Evolutionary conservation across 2,329 filamentous ascomycete species (phyloP), one percentile per base, ranked within the genome.

Genomic region (Penicillium sp.): DNA sequence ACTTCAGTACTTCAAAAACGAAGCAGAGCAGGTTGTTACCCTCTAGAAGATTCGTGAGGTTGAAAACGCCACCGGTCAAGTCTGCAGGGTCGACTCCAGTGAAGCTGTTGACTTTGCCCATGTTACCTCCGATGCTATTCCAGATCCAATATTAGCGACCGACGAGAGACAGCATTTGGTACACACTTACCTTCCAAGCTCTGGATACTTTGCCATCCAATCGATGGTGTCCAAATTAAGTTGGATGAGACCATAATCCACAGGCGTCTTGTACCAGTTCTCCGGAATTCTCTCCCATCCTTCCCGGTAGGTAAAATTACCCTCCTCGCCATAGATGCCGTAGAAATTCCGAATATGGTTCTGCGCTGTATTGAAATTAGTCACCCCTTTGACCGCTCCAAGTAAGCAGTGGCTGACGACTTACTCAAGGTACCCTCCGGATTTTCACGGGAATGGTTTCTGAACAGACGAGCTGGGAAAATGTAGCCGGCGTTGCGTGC

Each of bases 241-340:
- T 28, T 77, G 71, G 5, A 82, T 65, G 7, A 83, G 71, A n/a
- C 78, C 78, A 58, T 83, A 85, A 51, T 83, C 81, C 0, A 76
- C 67, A 0, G 73, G 69, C 5, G 67, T 73, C 42, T 78, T 76
- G 69, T 81, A 85, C 79, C 82, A 85, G 69, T 84, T 84, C 25
- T 79, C 74, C 0, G 83, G 83, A 43, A 85, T 82, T 3, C 77
- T 75, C 63, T 85, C 82, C 65, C 78, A 78, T n/a, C 83, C 83
- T 25, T 75, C 66, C 8, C 76, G 77, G 63, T 83, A 79, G 4
- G 73, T 75, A 41, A 81, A 66, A 42, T 76, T 73, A 8, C 74
- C 76, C 6, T 79, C 72, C 5, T 75, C 71, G 22, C 77, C 76
- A 11, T 77, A 74, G 14, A 85, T 77, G 11, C 71, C 81, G 61